Evolutionary conservation across 495 filamentous ascomycete genomes (phyloP).

Genomic region (Penicillium subrubescens): DNA sequence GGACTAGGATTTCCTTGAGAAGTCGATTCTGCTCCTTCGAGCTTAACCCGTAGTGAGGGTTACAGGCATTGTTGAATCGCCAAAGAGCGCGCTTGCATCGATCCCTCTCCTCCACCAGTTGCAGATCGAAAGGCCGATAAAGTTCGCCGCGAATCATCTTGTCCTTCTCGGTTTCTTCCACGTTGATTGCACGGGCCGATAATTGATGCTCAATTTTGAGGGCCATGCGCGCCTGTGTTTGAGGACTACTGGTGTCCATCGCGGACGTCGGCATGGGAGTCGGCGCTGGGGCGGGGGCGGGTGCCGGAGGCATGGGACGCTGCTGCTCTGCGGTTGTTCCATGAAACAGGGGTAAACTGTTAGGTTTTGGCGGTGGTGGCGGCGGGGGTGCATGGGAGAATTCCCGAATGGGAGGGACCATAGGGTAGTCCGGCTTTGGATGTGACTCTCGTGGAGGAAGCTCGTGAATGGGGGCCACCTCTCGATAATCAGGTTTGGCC

Average conservation of each 20-base stretch:
- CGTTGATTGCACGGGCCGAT: constrained; percentile 32
- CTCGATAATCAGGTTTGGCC: constrained; percentile 43
- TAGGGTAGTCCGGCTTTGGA: constrained; percentile 44
- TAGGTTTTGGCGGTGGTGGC: constrained; percentile 36
- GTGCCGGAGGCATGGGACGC: constrained; percentile 31
- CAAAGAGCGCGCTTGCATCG: constrained; percentile 81
- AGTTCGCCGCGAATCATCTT: constrained; percentile 88
- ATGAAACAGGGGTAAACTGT: constrained; percentile 40
- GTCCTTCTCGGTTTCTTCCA: constrained; percentile 77
- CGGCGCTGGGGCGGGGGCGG: neutral
- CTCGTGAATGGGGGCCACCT: constrained; percentile 49
- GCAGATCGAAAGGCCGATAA: constrained; percentile 75
- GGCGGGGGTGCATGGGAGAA: constrained; percentile 37
- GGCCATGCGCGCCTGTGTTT: constrained; percentile 49
- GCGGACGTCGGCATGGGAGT: constrained; percentile 27
- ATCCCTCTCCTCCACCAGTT: constrained; percentile 83
- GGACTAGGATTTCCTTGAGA: constrained; percentile 69
- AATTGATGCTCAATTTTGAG: constrained; percentile 49
- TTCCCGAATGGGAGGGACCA: constrained; percentile 48
- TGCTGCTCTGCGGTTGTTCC: constrained; percentile 33
- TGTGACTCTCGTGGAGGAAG: constrained; percentile 44
- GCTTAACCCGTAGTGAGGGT: constrained; percentile 74
- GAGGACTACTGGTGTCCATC: constrained; percentile 46
- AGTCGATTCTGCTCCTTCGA: constrained; percentile 77
- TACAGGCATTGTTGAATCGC: constrained; percentile 87